Conservation (phyloP, 164 flowering plant genomes). For the Stephania cephalantha region DNA sequence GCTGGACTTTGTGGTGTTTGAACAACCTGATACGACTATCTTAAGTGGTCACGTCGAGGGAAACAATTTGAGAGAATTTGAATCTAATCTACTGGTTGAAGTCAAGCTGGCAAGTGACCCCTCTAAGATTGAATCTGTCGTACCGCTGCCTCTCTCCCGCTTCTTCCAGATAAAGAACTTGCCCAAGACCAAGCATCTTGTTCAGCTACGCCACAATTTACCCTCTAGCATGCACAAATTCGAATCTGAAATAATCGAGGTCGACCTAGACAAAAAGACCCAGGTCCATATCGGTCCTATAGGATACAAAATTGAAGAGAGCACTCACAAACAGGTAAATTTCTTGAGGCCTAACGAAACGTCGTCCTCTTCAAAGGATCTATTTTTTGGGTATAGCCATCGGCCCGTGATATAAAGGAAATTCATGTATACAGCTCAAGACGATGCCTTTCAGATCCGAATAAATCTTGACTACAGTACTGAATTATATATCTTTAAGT, state of each 20-base stretch:
- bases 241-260: slow-evolving; percentile 74
- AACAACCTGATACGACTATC: slow-evolving; percentile 78
- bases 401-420: neutral
- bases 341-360: neutral
- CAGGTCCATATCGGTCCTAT: slow-evolving; percentile 85
- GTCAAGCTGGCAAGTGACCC: slow-evolving; percentile 70
- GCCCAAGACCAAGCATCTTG: slow-evolving; percentile 64
- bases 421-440: neutral
- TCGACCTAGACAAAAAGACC: slow-evolving; percentile 64
- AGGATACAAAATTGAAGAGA: slow-evolving; percentile 56
- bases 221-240: slow-evolving; percentile 54
- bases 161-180: slow-evolving; percentile 81
- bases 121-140: slow-evolving; percentile 53
- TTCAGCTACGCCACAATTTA: slow-evolving; percentile 59
- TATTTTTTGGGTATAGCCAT: neutral
- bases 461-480: neutral
- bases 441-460: neutral
- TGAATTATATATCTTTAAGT: neutral
- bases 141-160: slow-evolving; percentile 77
- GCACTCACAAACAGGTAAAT: slow-evolving; percentile 68
- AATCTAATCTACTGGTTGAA: slow-evolving; percentile 69
- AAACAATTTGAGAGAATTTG: slow-evolving; percentile 39
- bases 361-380: neutral
- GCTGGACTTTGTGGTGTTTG: slow-evolving; percentile 82
- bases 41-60: slow-evolving; percentile 90